Base-by-base conservation (phyloP, 2,329 filamentous ascomycete genomes). In the Thelonectria blattea region DNA sequence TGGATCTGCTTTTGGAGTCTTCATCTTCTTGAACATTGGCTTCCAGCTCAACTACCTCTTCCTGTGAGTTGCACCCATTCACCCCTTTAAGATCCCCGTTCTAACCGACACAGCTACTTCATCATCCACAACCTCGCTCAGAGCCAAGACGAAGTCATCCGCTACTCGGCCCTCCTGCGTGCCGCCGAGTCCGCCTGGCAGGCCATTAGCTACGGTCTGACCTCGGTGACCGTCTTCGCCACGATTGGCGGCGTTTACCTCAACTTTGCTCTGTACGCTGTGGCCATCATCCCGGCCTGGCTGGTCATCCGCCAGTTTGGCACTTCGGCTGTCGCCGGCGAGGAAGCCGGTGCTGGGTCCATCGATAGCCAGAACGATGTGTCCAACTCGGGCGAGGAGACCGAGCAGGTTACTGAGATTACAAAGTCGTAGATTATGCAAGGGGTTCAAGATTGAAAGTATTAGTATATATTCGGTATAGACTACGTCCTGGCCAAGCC, bases 1-100 rank as follows among this genome's bases (percentile, higher is more conserved):
- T 56, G 89, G 88, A 0, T 79, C 80, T 41, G 87, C 82, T 0
- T 92, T 92, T 66, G 85, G 82, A 0, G 79, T 91, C 17, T 92
- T 89, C 72, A 69, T 92, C 6, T 85, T 92, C 66, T 81, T 90
- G 65, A 86, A 87, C 0, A 75, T 85, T 11, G 85, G 87, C 0
- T 92, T 92, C 67, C 89, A 92, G 74, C 65, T 91, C 8, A 92
- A 92, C 72, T 92, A 92, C 71, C 80, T 91, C 64, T 91, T 87
- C 71, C 74, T 91, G 80, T 88, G 69, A 74, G 83, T 75, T 11
- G 43, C 32, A 22, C 32, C 12, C 11, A 14, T 8, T 18, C 7
- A 11, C 5, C 1, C 0, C 3, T 3, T 2, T 3, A 30, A 7
- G 2, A 14, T 2, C 8, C 8, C 54, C 64, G 24, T 66, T 11